Evolutionary conservation across 176 grass and related monocot genomes (phyloP).

Genomic region (Phragmites australis): DNA sequence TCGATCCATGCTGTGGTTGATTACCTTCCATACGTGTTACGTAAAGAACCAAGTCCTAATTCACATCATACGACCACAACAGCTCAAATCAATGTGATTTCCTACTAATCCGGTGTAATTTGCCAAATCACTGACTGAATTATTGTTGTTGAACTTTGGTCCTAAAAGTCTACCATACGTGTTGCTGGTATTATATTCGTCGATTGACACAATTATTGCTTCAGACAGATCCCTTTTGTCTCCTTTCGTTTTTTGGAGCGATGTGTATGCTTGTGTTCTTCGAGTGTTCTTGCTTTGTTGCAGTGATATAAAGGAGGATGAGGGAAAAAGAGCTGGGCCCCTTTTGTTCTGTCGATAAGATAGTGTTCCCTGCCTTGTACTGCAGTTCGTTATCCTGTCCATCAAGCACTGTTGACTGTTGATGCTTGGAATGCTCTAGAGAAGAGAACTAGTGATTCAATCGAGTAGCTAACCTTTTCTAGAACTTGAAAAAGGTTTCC

Average conservation of each 20-base stretch:
- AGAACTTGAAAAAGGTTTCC: not conserved
- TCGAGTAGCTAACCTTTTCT: not conserved
- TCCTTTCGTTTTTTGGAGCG: not conserved
- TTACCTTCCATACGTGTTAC: not conserved
- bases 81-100: not conserved
- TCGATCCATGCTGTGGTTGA: not conserved
- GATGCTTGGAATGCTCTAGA: slow-evolving; percentile 51
- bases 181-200: not conserved
- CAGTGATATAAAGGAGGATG: slow-evolving; percentile 36
- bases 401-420: slow-evolving; percentile 3
- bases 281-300: slow-evolving; percentile 39
- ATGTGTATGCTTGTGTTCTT: slow-evolving; percentile 10
- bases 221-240: not conserved
- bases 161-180: not conserved
- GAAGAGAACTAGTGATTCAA: not conserved
- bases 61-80: not conserved
- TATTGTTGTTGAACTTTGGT: slow-evolving; percentile 8
- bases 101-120: not conserved
- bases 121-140: slow-evolving; percentile 2
- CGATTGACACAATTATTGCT: slow-evolving; percentile 23
- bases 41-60: not conserved
- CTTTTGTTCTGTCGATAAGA: slow-evolving; percentile 24
- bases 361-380: slow-evolving; percentile 13
- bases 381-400: slow-evolving; percentile 33
- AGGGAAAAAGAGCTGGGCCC: not conserved